A percentile compares a stretch with the other conserved stretches of the same genome.
Evolutionary conservation across 805 yeast genomes (phyloP).

Genomic region (Candida insectalens): DNA sequence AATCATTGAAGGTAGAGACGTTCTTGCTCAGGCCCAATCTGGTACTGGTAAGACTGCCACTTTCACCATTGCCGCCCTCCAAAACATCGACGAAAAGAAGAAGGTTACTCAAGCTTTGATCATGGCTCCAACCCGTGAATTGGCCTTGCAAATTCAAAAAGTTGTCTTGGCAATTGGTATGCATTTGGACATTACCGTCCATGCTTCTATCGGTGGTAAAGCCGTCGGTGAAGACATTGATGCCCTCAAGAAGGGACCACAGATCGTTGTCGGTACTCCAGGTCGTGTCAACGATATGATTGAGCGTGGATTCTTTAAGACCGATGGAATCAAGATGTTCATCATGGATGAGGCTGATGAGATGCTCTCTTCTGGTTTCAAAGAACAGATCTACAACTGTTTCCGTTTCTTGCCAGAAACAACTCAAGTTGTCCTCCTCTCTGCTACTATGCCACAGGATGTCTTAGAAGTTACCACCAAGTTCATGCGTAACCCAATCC

Average conservation of each 20-base stretch:
- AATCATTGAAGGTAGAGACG: constrained; percentile 89
- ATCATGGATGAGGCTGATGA: constrained; percentile 97
- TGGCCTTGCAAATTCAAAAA: constrained; percentile 86
- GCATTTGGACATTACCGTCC: constrained; percentile 76
- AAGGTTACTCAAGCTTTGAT: constrained; percentile 83
- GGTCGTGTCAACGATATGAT: constrained; percentile 92
- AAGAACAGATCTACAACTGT: constrained; percentile 89
- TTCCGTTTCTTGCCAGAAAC: constrained; percentile 75
- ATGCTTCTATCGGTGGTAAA: constrained; percentile 93
- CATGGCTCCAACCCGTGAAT: constrained; percentile 91
- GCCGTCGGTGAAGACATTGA: constrained; percentile 73
- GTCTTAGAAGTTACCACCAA: constrained; percentile 87
- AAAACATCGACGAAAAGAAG: constrained; percentile 64
- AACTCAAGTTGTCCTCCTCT: constrained; percentile 86
- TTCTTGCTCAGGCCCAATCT: constrained; percentile 97
- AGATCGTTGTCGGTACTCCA: constrained; percentile 94
- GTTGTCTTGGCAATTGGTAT: constrained; percentile 83
- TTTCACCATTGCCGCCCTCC: constrained; percentile 87
- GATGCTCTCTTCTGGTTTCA: constrained; percentile 84
- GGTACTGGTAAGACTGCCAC: constrained; percentile 99
- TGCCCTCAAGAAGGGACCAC: constrained; percentile 67
- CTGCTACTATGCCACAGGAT: constrained; percentile 90
- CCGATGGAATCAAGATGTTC: constrained; percentile 76
- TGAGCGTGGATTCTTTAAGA: constrained; percentile 65
- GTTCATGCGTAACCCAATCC: constrained; percentile 89